Percentiles rank a stretch among this genome's conserved stretches.
These are phyloP conservation scores for Aspergillus intermedius DNA, from an alignment of 2,329 filamentous ascomycete genomes.

Conservation along the genomic window DNA sequence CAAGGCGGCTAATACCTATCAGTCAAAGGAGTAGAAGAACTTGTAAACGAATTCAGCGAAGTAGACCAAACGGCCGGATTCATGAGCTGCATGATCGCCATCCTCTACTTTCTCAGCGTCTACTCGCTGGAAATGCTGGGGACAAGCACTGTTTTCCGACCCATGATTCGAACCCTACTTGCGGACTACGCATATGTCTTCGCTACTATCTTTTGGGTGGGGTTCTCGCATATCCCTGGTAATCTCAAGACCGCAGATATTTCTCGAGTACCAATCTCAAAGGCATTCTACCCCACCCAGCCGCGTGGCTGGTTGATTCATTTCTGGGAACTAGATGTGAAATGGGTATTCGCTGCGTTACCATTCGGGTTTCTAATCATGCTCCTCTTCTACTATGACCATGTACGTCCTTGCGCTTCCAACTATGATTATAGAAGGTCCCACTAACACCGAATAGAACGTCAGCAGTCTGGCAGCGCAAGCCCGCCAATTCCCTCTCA, in stretches of 20 bases:
- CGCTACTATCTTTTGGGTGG: constrained; percentile 67
- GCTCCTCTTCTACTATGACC: constrained; percentile 78
- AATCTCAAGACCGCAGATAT: constrained; percentile 62
- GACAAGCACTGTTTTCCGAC: constrained; percentile 49
- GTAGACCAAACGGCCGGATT: constrained; percentile 41
- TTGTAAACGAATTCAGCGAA: constrained; percentile 45
- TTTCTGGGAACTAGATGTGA: constrained; percentile 66
- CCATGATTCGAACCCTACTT: constrained; percentile 41
- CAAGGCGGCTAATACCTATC: not conserved
- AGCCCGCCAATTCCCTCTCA: constrained; percentile 68
- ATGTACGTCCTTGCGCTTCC: constrained; percentile 54
- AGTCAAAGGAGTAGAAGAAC: constrained; percentile 53
- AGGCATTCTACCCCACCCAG: constrained; percentile 66
- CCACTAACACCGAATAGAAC: constrained; percentile 5
- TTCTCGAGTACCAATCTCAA: constrained; percentile 64
- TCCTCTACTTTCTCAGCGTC: constrained; percentile 48
- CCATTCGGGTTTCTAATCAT: constrained; percentile 75
- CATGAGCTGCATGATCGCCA: constrained; percentile 45
- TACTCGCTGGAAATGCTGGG: constrained; percentile 39
- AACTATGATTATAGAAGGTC: no score
- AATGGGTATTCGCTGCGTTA: constrained; percentile 68
- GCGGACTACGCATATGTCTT: constrained; percentile 49
- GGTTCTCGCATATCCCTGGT: constrained; percentile 71
- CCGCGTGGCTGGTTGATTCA: constrained; percentile 66
- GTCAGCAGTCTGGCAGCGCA: constrained; percentile 49